Conservation (phyloP, 2,329 filamentous ascomycete species). For the Cladosporium velox region DNA sequence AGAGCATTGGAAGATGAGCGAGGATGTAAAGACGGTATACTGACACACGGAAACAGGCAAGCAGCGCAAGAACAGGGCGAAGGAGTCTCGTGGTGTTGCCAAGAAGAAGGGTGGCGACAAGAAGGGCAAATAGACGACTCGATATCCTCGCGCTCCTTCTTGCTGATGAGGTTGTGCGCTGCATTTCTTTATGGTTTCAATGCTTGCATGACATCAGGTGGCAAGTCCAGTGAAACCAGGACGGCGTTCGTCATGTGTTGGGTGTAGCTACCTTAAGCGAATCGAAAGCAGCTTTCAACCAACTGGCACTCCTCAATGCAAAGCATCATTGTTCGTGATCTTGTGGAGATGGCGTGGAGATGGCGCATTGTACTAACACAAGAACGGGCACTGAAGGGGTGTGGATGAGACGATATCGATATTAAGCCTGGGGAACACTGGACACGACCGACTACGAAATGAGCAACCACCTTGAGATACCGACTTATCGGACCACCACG, state of each 20-base stretch:
- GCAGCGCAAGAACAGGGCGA: constrained; percentile 99
- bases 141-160: constrained; percentile 17
- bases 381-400: not conserved
- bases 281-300: constrained; percentile 22
- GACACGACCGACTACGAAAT: not conserved
- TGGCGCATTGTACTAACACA: not conserved
- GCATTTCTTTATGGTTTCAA: constrained; percentile 22
- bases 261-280: constrained; percentile 21
- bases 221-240: constrained; percentile 18
- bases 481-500: not conserved
- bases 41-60: constrained; percentile 69
- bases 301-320: constrained; percentile 5
- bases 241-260: constrained; percentile 20
- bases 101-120: constrained; percentile 99
- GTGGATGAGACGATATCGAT: not conserved
- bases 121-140: constrained; percentile 52
- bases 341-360: not conserved
- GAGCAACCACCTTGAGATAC: not conserved
- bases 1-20: constrained; percentile 3
- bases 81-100: constrained; percentile 96
- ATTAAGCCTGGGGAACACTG: not conserved
- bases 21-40: constrained; percentile 18
- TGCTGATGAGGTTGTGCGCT: constrained; percentile 21
- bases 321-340: not conserved
- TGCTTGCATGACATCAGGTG: constrained; percentile 19